Percentiles rank a stretch among this genome's conserved stretches.
phyloP scores from a whole-genome alignment of 73 alveolate species.

The Paramecium tetraurelia region DNA sequence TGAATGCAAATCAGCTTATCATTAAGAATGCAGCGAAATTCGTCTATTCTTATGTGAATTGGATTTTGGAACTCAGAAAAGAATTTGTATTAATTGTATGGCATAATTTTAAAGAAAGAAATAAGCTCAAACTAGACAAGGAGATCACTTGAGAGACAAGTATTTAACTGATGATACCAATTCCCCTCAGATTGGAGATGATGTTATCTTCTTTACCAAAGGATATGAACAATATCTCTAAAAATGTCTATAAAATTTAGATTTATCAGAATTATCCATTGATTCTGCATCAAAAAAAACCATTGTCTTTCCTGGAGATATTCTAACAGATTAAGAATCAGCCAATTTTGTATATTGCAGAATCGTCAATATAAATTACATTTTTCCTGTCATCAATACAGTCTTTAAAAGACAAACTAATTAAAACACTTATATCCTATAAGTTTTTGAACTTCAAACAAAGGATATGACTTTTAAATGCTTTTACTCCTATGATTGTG shows the following conservation, averaged over 20 bases:
- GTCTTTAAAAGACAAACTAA: not conserved
- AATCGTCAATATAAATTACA: not conserved
- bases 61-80: not conserved
- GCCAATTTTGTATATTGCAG: not conserved
- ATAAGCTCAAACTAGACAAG: not conserved
- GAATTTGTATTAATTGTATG: constrained; percentile 3
- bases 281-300: not conserved
- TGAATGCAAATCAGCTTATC: not conserved
- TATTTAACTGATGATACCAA: constrained; percentile 20
- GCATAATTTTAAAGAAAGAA: not conserved
- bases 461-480: not conserved
- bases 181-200: constrained; percentile 36
- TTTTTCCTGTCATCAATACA: not conserved
- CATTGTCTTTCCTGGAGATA: constrained; percentile 42
- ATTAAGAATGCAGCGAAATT: not conserved
- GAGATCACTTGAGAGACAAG: not conserved
- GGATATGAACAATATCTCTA: constrained; percentile 28
- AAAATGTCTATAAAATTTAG: not conserved
- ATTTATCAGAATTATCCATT: not conserved
- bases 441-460: not conserved
- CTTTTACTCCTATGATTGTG: constrained; percentile 8
- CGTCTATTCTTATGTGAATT: not conserved
- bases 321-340: not conserved
- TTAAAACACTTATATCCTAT: not conserved
- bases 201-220: not conserved